These are phyloP conservation scores for Emiliania huxleyi DNA, from an alignment of 78 protist genomes.

Conservation along the genomic window DNA sequence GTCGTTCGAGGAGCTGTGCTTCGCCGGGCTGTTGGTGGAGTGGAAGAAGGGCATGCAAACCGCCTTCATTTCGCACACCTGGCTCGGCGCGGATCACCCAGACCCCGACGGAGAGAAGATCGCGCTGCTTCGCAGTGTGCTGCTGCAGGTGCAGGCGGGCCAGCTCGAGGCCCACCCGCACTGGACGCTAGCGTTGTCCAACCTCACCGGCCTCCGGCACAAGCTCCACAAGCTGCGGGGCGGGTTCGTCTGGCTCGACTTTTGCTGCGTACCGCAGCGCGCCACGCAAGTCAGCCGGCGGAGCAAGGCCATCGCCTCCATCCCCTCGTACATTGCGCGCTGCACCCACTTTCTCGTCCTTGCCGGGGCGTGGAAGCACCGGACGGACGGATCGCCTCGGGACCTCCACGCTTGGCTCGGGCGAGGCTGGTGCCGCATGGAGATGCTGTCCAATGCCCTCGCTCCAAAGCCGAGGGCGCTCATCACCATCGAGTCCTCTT, in stretches of 20 bases:
- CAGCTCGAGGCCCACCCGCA: not conserved
- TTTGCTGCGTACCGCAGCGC: not conserved
- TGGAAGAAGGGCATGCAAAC: not conserved
- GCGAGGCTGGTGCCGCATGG: not conserved
- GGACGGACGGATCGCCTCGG: not conserved
- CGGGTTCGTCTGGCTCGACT: not conserved
- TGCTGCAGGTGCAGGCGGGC: not conserved
- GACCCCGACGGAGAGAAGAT: not conserved
- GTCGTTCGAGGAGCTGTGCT: not conserved
- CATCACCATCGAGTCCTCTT: not conserved
- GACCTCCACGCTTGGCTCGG: not conserved
- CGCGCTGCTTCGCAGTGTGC: not conserved
- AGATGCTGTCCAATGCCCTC: not conserved
- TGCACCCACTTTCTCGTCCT: not conserved
- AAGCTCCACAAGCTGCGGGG: not conserved
- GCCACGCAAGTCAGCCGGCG: not conserved
- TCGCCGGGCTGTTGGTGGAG: not conserved
- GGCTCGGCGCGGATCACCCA: not conserved
- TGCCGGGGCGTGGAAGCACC: not conserved
- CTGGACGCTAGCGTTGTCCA: not conserved
- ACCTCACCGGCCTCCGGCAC: not conserved
- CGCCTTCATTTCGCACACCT: not conserved
- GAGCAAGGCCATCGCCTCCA: not conserved
- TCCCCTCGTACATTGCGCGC: not conserved
- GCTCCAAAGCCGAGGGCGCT: not conserved